Evolutionary conservation across 192 early-diverging fungal genomes (phyloP).

Genomic region (Lobosporangium transversale): DNA sequence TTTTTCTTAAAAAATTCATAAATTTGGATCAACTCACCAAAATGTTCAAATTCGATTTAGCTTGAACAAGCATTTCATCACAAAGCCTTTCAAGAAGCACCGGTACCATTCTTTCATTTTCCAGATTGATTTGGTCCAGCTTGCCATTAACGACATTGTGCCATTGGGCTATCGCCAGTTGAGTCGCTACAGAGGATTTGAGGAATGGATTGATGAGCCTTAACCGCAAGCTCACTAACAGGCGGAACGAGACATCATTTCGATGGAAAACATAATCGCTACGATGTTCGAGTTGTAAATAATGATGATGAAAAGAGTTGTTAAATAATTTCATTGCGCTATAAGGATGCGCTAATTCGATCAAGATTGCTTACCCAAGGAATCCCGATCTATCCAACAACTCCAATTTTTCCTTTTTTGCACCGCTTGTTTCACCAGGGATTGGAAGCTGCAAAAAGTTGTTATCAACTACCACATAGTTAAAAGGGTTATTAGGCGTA

Average conservation of each 20-base stretch:
- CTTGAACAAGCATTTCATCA: constrained; percentile 10
- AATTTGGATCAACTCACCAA: constrained; percentile 17
- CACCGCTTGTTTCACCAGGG: constrained; percentile 38
- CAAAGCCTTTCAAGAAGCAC: constrained; percentile 50
- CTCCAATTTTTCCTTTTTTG: constrained; percentile 50
- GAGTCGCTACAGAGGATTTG: constrained; percentile 24
- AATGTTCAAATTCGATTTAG: constrained; percentile 14
- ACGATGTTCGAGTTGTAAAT: too few relatives aligned
- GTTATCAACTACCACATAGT: constrained; percentile 60
- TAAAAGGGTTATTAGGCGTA: constrained; percentile 61
- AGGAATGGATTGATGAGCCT: constrained; percentile 39
- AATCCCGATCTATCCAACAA: constrained; percentile 58
- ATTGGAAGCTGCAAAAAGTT: constrained; percentile 54
- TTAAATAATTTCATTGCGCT: not conserved
- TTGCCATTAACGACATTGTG: constrained; percentile 59
- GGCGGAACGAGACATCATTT: constrained; percentile 61
- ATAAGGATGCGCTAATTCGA: too few relatives aligned
- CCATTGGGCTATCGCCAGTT: constrained; percentile 52
- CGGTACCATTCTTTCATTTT: constrained; percentile 53
- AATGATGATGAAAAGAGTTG: not conserved
- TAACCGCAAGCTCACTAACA: constrained; percentile 58
- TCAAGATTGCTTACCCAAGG: constrained; percentile 43
- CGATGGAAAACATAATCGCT: constrained; percentile 63
- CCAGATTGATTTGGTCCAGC: constrained; percentile 49
- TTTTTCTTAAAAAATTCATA: not conserved